Percentiles rank a stretch among this genome's conserved stretches.
These are phyloP conservation scores for Leptographium radiaticola DNA, from an alignment of 2,329 filamentous ascomycete genomes.

Conservation along the genomic window DNA sequence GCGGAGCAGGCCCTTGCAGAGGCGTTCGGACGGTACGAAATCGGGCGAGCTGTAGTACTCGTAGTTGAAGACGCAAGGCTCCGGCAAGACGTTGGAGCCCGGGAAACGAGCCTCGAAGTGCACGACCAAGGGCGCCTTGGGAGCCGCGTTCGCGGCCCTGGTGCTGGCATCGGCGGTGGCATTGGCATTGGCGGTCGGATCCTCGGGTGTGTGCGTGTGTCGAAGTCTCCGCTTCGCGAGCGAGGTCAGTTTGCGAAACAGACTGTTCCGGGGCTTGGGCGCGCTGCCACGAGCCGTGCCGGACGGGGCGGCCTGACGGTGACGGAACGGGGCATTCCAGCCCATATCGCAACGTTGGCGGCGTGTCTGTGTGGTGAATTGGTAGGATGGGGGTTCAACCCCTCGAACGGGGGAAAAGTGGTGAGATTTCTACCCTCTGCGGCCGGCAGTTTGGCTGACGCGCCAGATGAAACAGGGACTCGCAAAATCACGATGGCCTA, in stretches of 20 bases:
- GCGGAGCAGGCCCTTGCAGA: slow-evolving; percentile 34
- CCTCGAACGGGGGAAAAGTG: background rate
- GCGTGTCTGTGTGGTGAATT: background rate
- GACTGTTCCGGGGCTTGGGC: background rate
- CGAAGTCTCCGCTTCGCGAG: background rate
- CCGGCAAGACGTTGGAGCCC: background rate
- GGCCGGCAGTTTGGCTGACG: background rate
- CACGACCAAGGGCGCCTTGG: slow-evolving; percentile 6
- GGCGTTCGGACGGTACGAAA: slow-evolving; percentile 29
- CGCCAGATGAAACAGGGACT: background rate
- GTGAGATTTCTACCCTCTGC: background rate
- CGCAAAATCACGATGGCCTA: background rate
- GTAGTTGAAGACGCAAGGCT: slow-evolving; percentile 21
- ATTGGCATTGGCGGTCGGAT: background rate
- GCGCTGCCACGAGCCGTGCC: background rate
- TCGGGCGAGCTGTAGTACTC: slow-evolving; percentile 32
- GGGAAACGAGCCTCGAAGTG: slow-evolving; percentile 11
- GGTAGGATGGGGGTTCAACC: background rate
- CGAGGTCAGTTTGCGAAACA: background rate
- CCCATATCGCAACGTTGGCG: background rate
- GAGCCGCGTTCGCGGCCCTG: background rate
- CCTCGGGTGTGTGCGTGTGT: background rate
- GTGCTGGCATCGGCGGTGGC: background rate
- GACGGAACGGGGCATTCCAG: background rate
- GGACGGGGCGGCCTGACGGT: background rate